A percentile compares a stretch with the other conserved stretches of the same genome.
Evolutionary conservation across 306 rosid genomes (phyloP).

Genomic region (Urtica urens): DNA sequence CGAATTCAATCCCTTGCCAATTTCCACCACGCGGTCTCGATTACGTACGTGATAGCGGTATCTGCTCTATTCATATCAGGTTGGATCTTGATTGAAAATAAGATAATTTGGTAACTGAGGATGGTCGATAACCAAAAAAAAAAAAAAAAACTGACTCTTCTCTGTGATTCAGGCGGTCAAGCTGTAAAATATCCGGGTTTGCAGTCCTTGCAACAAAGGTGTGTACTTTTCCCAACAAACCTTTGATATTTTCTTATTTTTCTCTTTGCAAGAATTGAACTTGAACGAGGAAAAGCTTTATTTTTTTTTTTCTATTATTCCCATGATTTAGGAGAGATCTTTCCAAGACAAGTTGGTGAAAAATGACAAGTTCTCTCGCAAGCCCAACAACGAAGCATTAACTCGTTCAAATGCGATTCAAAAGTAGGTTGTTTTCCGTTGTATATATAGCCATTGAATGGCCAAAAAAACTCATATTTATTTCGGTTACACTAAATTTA

Average conservation of each 20-base stretch:
- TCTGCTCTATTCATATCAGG: not conserved
- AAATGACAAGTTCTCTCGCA: conserved; percentile 20
- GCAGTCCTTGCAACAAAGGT: conserved; percentile 15
- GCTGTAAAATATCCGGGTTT: conserved; percentile 11
- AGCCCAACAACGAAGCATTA: conserved; percentile 16
- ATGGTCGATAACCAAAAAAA: no score
- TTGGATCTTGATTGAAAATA: not conserved
- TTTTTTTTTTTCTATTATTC: not conserved
- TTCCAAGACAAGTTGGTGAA: not conserved
- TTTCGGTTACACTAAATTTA: conserved; percentile 23
- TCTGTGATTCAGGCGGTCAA: conserved; percentile 8
- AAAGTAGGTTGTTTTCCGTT: conserved; percentile 29
- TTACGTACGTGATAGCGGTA: conserved; percentile 19
- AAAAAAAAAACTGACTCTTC: not conserved
- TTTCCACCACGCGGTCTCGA: conserved; percentile 4
- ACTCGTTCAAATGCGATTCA: conserved; percentile 24
- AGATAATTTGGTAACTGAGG: no score
- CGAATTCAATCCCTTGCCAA: conserved; percentile 7
- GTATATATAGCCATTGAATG: not conserved
- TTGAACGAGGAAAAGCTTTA: not conserved
- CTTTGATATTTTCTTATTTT: conserved; percentile 1
- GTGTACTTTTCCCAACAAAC: conserved; percentile 13
- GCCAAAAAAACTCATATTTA: not conserved
- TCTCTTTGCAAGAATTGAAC: not conserved
- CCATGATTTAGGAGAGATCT: conserved; percentile 21